Percentiles rank a stretch among this genome's conserved stretches.
These are phyloP conservation scores for Mycena kentingensis DNA, from an alignment of 768 basidiomycete genomes.

Conservation along the genomic window DNA sequence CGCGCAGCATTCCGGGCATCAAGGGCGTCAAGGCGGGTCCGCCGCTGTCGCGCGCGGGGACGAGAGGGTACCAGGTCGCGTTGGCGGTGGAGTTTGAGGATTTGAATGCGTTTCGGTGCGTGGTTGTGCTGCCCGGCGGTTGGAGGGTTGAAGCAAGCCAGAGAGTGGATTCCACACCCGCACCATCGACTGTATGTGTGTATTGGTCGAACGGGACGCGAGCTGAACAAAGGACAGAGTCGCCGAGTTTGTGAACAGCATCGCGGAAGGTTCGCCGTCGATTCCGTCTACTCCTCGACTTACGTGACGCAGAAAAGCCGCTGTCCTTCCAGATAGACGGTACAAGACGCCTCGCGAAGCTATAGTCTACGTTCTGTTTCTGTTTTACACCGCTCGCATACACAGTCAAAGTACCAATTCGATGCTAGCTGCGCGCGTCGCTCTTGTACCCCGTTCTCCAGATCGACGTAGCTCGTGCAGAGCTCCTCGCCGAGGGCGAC, in stretches of 20 bases:
- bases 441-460: constrained; percentile 19
- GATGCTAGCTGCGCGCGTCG: constrained; percentile 20
- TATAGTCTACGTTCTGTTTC: constrained; percentile 14
- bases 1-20: constrained; percentile 14
- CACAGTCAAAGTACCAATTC: constrained; percentile 31
- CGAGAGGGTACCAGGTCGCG: constrained; percentile 19
- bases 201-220: background rate
- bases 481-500: constrained; percentile 44
- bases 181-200: constrained; percentile 19
- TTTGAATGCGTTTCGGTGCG: constrained; percentile 11
- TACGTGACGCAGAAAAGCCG: constrained; percentile 12
- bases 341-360: constrained; percentile 8
- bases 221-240: constrained; percentile 6
- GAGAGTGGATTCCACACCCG: constrained; percentile 17
- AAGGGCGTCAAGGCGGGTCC: constrained; percentile 15
- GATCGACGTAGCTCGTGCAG: constrained; percentile 47
- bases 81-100: constrained; percentile 20
- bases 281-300: constrained; percentile 3
- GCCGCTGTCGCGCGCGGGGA: constrained; percentile 4
- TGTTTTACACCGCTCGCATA: constrained; percentile 24
- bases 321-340: constrained; percentile 20
- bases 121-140: background rate
- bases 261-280: constrained; percentile 1
- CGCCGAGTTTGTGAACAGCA: background rate
- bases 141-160: background rate